phyloP scores from a whole-genome alignment of 2,329 filamentous ascomycete species.

The Davidsoniella eucalypti region DNA sequence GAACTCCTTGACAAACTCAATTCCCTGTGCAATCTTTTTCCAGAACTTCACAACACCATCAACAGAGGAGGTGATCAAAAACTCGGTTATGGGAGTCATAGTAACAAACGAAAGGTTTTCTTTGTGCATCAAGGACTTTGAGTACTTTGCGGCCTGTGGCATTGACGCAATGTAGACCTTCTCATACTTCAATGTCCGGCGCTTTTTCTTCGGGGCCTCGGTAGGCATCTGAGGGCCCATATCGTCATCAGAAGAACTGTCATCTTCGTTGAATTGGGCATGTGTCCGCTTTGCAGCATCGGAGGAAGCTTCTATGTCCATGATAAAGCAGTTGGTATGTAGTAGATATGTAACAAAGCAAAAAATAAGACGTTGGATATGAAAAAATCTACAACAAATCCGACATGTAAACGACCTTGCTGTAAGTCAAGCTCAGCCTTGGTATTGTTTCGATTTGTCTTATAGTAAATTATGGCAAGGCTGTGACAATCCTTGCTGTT shows the following conservation, averaged over 20 bases:
- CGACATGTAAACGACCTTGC: neutral
- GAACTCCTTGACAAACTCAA: slow-evolving; percentile 98
- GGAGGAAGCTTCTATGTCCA: slow-evolving; percentile 5
- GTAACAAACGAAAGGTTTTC: slow-evolving; percentile 81
- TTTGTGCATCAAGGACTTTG: slow-evolving; percentile 95
- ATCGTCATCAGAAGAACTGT: slow-evolving; percentile 72
- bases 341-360: neutral
- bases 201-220: slow-evolving; percentile 71
- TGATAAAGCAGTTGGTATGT: neutral
- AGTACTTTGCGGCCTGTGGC: slow-evolving; percentile 67
- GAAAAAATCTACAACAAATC: neutral
- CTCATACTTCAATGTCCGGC: slow-evolving; percentile 78
- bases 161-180: slow-evolving; percentile 87
- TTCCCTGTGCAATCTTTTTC: slow-evolving; percentile 82
- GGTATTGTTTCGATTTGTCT: neutral
- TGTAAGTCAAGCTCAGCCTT: neutral
- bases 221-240: slow-evolving; percentile 86
- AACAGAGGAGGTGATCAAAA: slow-evolving; percentile 81
- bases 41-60: slow-evolving; percentile 99
- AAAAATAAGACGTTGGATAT: neutral
- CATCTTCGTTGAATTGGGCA: slow-evolving; percentile 28
- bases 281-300: slow-evolving; percentile 30
- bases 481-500: slow-evolving; percentile 1
- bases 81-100: slow-evolving; percentile 81
- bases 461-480: slow-evolving; percentile 1